Base-by-base conservation (phyloP, 192 early-diverging fungal species). In the Podila epigama region DNA sequence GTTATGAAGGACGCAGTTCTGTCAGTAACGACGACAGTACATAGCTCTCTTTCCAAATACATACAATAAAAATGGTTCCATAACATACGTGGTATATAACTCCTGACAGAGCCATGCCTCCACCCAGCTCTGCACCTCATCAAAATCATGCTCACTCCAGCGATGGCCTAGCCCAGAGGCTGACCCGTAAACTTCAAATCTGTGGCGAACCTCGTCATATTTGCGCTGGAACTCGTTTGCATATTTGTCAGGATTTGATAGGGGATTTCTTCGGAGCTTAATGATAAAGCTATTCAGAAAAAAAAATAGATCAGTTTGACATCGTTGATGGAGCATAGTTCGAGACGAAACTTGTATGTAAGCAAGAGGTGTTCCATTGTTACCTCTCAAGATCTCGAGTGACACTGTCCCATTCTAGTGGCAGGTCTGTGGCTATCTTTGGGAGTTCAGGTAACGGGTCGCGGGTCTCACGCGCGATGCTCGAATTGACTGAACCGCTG, bases 81-180 rank as follows among this genome's bases (percentile, higher is more conserved):
- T 15, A 4, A 28, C 37, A 37, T 78, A 82, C 80, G 62, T 41
- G 2, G 65, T 58, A 53, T 86, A 86, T 27, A 86, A 40, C 37
- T 83, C 80, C 3, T 66, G 56, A 56, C 85, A 86, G 5, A 86
- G 56, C 60, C 80, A 86, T 7, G 62, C 58, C 41, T 86, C 85
- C 0, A 86, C 70, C 48, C 62, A 77, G n/a, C 81, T 71, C 12
- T 83, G 69, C 10, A 80, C 50, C 35, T 80, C 78, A 31, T 77
- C 67, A 31, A 54, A 60, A 33, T 78, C 70, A 16, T 59, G 61
- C 0, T 72, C 69, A 20, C 42, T 62, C 72, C 72, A 75, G 4
- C 72, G 65, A 37, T 68, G 39, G 18, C 36, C 62, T 15, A 75
- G n/a, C 52, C 72, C 72, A 20, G 72, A 68, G 10, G 65, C 72